These are phyloP conservation scores for Trametes cubensis DNA, from an alignment of 768 basidiomycete genomes.

Conservation along the genomic window DNA sequence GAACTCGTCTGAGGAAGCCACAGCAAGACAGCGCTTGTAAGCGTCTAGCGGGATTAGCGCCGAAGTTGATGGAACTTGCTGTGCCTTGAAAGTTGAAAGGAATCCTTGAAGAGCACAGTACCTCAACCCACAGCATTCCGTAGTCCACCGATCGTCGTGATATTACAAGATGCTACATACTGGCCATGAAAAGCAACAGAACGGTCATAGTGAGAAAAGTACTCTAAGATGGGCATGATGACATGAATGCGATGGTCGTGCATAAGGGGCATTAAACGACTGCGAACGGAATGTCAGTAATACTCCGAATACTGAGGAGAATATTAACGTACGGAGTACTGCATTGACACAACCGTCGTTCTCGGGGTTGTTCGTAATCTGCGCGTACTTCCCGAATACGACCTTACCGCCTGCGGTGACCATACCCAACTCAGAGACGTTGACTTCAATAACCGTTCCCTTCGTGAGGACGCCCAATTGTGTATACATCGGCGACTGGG, in stretches of 20 bases:
- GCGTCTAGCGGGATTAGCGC: neutral
- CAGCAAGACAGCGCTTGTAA: too few species aligned
- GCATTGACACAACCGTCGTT: conserved; percentile 97
- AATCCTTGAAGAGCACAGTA: too few species aligned
- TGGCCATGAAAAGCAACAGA: conserved; percentile 12
- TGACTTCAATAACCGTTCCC: conserved; percentile 97
- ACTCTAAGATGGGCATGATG: conserved; percentile 14
- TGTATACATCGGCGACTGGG: conserved; percentile 97
- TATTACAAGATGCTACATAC: conserved; percentile 24
- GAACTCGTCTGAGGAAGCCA: neutral
- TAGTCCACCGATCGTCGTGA: conserved; percentile 11
- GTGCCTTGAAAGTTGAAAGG: too few species aligned
- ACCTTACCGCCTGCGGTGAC: conserved; percentile 97
- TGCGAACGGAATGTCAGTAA: conserved; percentile 9
- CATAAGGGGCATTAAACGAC: conserved; percentile 22
- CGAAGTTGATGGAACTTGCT: too few species aligned
- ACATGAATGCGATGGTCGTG: neutral
- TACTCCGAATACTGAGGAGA: neutral
- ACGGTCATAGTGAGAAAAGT: conserved; percentile 2
- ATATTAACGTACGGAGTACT: conserved; percentile 70
- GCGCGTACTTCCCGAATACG: conserved; percentile 91
- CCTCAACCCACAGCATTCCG: neutral
- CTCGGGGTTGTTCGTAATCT: conserved; percentile 93
- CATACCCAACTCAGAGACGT: conserved; percentile 97
- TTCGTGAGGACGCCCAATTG: conserved; percentile 97